These are phyloP conservation scores for Mycena latifolia DNA, from an alignment of 768 basidiomycete genomes.

Conservation along the genomic window DNA sequence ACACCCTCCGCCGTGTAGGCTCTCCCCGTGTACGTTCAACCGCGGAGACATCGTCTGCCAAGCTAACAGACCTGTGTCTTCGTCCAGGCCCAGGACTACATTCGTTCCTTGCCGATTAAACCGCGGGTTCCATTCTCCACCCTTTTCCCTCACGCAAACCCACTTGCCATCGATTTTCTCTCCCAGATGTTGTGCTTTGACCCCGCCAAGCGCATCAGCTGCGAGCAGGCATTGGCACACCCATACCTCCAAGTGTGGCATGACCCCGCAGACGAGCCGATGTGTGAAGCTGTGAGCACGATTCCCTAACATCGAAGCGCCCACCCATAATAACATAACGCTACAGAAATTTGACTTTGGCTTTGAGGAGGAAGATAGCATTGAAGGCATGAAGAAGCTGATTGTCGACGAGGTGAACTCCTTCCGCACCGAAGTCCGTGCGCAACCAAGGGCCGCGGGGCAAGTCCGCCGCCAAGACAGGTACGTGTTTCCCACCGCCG, in stretches of 20 bases:
- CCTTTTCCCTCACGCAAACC: conserved; percentile 94
- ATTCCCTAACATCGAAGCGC: neutral
- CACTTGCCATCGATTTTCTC: conserved; percentile 93
- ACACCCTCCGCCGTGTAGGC: conserved; percentile 95
- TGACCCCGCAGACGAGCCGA: conserved; percentile 94
- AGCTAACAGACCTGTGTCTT: conserved; percentile 17
- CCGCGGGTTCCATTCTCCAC: conserved; percentile 93
- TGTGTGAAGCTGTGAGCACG: conserved; percentile 82
- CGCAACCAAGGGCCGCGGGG: conserved; percentile 79
- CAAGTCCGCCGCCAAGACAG: conserved; percentile 85
- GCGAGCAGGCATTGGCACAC: conserved; percentile 95
- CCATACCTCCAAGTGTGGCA: conserved; percentile 98
- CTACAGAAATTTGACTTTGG: conserved; percentile 92
- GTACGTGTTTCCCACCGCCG: conserved; percentile 49
- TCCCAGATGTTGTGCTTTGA: conserved; percentile 95
- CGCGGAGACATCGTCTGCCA: neutral
- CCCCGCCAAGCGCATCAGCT: conserved; percentile 95
- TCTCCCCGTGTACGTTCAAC: conserved; percentile 85
- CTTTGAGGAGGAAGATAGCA: conserved; percentile 96
- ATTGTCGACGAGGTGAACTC: conserved; percentile 93
- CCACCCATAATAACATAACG: conserved; percentile 7
- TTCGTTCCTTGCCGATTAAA: conserved; percentile 97
- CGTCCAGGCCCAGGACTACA: conserved; percentile 93
- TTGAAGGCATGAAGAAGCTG: conserved; percentile 96
- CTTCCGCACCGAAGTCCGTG: conserved; percentile 92